Conservation (phyloP, 1,284 basidiomycete genomes). For the Tilletia caries region DNA sequence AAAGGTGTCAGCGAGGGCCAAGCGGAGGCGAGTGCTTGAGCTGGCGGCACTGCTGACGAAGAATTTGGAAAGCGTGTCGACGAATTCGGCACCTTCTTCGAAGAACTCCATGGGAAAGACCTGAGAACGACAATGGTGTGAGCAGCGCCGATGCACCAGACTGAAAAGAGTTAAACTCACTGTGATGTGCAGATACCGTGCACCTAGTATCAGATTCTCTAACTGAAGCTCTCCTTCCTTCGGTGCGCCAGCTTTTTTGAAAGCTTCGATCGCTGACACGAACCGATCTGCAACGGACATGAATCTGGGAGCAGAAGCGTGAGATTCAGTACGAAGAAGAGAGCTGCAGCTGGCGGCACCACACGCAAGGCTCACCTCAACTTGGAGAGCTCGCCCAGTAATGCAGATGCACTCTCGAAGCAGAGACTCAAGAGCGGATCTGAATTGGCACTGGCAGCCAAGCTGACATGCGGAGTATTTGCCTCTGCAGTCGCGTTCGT, state of each 20-base stretch:
- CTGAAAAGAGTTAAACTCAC: slow-evolving; percentile 18
- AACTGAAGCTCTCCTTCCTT: slow-evolving; percentile 43
- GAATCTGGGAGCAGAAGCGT: slow-evolving; percentile 22
- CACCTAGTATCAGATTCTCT: slow-evolving; percentile 42
- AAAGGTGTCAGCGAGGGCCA: slow-evolving; percentile 79
- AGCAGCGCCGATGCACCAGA: neutral
- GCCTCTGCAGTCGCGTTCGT: slow-evolving; percentile 24
- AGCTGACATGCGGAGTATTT: slow-evolving; percentile 27
- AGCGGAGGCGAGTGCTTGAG: slow-evolving; percentile 74
- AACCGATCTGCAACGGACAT: slow-evolving; percentile 46
- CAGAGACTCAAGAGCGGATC: slow-evolving; percentile 18
- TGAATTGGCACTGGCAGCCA: neutral
- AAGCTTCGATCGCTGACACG: slow-evolving; percentile 42
- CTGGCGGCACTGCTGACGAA: slow-evolving; percentile 56
- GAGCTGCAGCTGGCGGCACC: slow-evolving; percentile 24
- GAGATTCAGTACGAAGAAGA: slow-evolving; percentile 29
- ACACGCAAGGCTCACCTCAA: slow-evolving; percentile 19
- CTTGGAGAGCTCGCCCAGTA: slow-evolving; percentile 46
- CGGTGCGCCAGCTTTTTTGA: slow-evolving; percentile 31
- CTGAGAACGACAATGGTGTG: slow-evolving; percentile 54
- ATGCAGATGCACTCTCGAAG: slow-evolving; percentile 41
- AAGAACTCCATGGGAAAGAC: slow-evolving; percentile 91
- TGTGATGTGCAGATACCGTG: slow-evolving; percentile 46
- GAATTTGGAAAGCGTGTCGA: slow-evolving; percentile 75
- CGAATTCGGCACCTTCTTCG: slow-evolving; percentile 87